phyloP scores from a whole-genome alignment of 2,329 filamentous ascomycete species.

The Orbilia blumenaviensis region DNA sequence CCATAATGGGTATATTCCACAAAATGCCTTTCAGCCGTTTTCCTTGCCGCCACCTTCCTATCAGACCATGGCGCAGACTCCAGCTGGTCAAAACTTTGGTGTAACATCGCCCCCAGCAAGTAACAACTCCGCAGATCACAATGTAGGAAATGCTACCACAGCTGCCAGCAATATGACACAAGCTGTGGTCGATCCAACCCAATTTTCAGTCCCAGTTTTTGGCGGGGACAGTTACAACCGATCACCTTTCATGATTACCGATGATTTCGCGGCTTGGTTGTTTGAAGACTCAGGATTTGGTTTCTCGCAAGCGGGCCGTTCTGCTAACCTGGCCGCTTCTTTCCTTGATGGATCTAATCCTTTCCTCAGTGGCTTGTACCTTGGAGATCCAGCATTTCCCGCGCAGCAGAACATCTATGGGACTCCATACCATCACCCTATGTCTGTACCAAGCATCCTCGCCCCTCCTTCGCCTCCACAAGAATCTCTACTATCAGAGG shows the following conservation, averaged over 20 bases:
- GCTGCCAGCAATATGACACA: conserved; percentile 64
- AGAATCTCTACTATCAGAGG: conserved; percentile 81
- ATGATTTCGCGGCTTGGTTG: conserved; percentile 85
- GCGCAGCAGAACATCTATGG: conserved; percentile 62
- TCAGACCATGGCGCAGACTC: conserved; percentile 56
- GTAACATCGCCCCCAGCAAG: conserved; percentile 60
- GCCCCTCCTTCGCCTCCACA: conserved; percentile 68
- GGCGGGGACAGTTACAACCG: conserved; percentile 83
- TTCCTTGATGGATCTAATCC: conserved; percentile 50
- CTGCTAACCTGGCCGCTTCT: conserved; percentile 39
- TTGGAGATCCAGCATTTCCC: conserved; percentile 65
- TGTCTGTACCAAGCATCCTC: conserved; percentile 78
- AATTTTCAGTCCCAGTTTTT: conserved; percentile 82
- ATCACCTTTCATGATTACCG: conserved; percentile 85
- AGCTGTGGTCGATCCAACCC: conserved; percentile 57
- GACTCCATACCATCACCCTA: conserved; percentile 75
- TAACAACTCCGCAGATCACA: conserved; percentile 58
- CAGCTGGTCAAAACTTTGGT: conserved; percentile 59
- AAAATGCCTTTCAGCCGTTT: conserved; percentile 59
- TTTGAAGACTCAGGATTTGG: conserved; percentile 65
- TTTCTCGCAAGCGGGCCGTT: conserved; percentile 43
- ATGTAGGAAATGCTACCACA: conserved; percentile 57
- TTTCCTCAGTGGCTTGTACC: conserved; percentile 59
- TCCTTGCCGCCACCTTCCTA: conserved; percentile 57
- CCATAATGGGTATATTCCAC: conserved; percentile 59